Evolutionary conservation across 257 asterid genomes (phyloP).

Genomic region (Ajuga chamaepitys): DNA sequence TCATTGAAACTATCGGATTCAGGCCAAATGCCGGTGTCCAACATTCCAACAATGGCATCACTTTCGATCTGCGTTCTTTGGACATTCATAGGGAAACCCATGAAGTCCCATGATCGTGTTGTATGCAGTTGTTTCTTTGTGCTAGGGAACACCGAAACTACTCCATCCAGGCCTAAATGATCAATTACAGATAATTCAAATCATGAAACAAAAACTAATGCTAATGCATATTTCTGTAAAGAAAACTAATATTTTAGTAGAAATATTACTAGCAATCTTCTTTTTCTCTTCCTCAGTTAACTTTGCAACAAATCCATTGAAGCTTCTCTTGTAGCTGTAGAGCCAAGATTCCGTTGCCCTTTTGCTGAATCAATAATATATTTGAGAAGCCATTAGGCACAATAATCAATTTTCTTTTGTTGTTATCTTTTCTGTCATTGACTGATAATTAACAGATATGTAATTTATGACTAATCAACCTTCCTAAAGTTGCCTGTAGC

Average conservation of each 20-base stretch:
- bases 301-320: constrained; percentile 54
- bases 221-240: background rate
- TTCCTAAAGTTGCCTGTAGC: constrained; percentile 37
- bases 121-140: constrained; percentile 41
- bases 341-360: constrained; percentile 34
- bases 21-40: constrained; percentile 55
- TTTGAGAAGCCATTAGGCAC: background rate
- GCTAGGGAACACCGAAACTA: constrained; percentile 45
- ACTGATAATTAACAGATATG: no score
- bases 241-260: background rate
- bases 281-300: constrained; percentile 39
- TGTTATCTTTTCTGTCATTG: background rate
- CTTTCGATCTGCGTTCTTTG: constrained; percentile 28
- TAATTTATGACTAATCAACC: constrained; percentile 15
- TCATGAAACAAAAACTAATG: no score
- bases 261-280: constrained; percentile 32
- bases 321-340: constrained; percentile 48
- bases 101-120: constrained; percentile 61
- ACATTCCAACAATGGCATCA: constrained; percentile 32
- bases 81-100: constrained; percentile 38
- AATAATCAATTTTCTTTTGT: background rate
- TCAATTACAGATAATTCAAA: background rate
- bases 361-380: constrained; percentile 21
- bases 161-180: constrained; percentile 40
- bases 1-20: constrained; percentile 42